These are phyloP conservation scores for Crepidotus variabilis DNA, from an alignment of 768 basidiomycete genomes.

Conservation along the genomic window DNA sequence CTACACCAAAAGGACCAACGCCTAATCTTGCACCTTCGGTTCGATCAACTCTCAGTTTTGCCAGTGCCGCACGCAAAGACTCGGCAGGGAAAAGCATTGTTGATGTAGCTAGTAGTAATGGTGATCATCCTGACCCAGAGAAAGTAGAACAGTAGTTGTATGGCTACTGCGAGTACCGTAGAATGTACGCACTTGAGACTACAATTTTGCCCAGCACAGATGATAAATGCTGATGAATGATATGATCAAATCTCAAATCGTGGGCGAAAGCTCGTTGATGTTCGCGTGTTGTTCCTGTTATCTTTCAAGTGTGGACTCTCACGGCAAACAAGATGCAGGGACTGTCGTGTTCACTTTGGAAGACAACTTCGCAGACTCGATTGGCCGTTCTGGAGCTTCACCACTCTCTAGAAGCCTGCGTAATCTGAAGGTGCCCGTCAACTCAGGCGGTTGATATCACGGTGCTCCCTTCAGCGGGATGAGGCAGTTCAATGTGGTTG, in stretches of 20 bases:
- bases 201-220: too few species aligned
- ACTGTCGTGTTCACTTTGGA: constrained; percentile 10
- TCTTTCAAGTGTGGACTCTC: constrained; percentile 18
- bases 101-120: constrained; percentile 3
- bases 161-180: background rate
- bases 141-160: background rate
- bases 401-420: background rate
- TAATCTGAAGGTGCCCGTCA: background rate
- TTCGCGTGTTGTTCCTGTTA: background rate
- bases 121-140: constrained; percentile 4
- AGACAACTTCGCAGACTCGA: background rate
- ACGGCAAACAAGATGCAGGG: constrained; percentile 20
- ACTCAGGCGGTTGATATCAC: background rate
- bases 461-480: constrained; percentile 26
- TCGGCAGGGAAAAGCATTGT: constrained; percentile 15
- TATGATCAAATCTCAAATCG: constrained; percentile 11
- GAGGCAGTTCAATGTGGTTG: constrained; percentile 74
- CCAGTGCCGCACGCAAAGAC: constrained; percentile 61
- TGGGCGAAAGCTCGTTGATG: constrained; percentile 6
- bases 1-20: constrained; percentile 22
- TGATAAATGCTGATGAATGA: background rate
- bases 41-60: constrained; percentile 77
- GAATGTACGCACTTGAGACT: too few species aligned
- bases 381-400: background rate
- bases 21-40: constrained; percentile 45